Base-by-base conservation (phyloP, 116 monocot species). In the Iris pallida region DNA sequence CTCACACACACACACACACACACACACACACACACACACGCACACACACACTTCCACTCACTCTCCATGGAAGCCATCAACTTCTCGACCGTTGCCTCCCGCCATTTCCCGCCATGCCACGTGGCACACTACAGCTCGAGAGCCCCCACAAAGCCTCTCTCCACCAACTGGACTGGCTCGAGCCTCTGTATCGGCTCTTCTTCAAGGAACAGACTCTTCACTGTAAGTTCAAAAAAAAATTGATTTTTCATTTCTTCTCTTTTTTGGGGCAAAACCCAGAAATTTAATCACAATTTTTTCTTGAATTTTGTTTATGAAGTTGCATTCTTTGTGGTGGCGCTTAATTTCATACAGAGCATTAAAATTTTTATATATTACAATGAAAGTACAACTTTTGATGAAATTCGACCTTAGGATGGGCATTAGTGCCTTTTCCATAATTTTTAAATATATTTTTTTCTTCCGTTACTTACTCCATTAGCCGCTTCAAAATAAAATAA, bases 11-110 rank as follows among this genome's bases (percentile, higher is more conserved):
- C n/a, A n/a, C n/a, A n/a, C n/a, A n/a, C n/a, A n/a, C n/a, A n/a
- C n/a, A n/a, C n/a, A n/a, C n/a, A n/a, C n/a, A n/a, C n/a, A n/a
- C n/a, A n/a, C n/a, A n/a, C n/a, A n/a, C n/a, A n/a, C n/a, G n/a
- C n/a, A n/a, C n/a, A n/a, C n/a, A n/a, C n/a, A n/a, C n/a, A n/a
- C n/a, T n/a, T n/a, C n/a, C n/a, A n/a, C n/a, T n/a, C n/a, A n/a
- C 43, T 69, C 55, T 30, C 71, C 72, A 90, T 90, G 90, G 84
- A 90, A 57, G 71, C 86, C 15, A 60, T 86, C 30, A 48, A 46
- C 66, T 73, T 74, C 66, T 72, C 77, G 7, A 12, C 75, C 42
- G 61, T 61, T 30, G 30, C 68, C 58, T 76, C 74, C 53, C 70
- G 71, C 69, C 71, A 75, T 55, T 47, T 83, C 61, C 80, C 89